Conservation (phyloP, 176 grass and related monocot species). For the Musa troglodytarum region DNA sequence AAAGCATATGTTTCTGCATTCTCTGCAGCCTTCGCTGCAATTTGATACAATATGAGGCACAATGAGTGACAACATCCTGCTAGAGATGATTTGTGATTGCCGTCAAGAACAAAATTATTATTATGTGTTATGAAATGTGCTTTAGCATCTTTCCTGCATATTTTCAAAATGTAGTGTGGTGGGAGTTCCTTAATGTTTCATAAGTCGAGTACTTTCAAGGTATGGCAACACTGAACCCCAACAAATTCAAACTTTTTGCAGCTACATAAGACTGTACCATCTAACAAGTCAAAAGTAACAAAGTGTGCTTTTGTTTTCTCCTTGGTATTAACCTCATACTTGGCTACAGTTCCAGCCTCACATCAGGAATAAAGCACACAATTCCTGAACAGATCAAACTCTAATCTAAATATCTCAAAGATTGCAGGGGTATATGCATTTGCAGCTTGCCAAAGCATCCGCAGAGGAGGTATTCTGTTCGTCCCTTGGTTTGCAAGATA, state of each 20-base stretch:
- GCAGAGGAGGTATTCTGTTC: conserved; percentile 37
- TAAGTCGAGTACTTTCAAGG: conserved; percentile 61
- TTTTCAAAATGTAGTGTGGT: conserved; percentile 65
- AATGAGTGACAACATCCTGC: conserved; percentile 41
- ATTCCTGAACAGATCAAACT: conserved; percentile 53
- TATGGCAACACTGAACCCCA: conserved; percentile 63
- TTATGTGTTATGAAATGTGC: conserved; percentile 42
- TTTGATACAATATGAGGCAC: conserved; percentile 49
- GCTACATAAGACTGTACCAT: conserved; percentile 54
- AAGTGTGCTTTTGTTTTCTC: conserved; percentile 38
- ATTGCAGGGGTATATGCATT: conserved; percentile 59
- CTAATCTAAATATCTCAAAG: conserved; percentile 64
- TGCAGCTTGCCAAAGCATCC: conserved; percentile 71
- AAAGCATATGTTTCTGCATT: conserved; percentile 53
- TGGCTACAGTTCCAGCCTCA: conserved; percentile 52
- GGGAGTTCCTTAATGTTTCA: conserved; percentile 93
- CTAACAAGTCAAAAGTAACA: conserved; percentile 71
- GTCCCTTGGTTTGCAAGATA: conserved; percentile 56
- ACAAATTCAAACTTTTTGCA: conserved; percentile 72
- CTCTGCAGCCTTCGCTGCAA: conserved; percentile 60
- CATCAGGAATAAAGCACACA: conserved; percentile 54
- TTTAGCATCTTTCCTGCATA: conserved; percentile 80
- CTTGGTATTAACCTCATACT: conserved; percentile 62
- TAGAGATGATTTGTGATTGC: conserved; percentile 49
- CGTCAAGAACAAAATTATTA: conserved; percentile 39